Conservation (phyloP, 2,329 filamentous ascomycete genomes). For the Verticillium zaregamsianum region DNA sequence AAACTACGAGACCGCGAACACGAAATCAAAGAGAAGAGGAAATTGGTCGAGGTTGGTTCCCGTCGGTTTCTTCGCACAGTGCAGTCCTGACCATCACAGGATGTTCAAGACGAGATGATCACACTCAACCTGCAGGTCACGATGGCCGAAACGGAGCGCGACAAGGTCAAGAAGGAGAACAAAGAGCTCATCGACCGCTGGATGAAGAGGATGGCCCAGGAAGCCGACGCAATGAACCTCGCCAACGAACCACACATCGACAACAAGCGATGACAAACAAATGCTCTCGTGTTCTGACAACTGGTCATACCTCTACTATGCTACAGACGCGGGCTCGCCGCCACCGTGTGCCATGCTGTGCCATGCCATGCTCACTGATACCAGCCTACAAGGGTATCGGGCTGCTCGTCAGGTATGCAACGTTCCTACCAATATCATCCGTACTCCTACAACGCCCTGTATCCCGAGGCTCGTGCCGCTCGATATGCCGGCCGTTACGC, state of each 20-base stretch:
- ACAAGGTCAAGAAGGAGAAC: constrained; percentile 76
- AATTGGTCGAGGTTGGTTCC: constrained; percentile 64
- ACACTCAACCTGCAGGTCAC: constrained; percentile 84
- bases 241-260: constrained; percentile 42
- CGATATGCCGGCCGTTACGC: not conserved
- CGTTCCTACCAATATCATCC: constrained; percentile 10
- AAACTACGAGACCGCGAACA: constrained; percentile 78
- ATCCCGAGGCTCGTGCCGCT: constrained; percentile 4
- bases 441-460: not conserved
- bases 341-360: not conserved
- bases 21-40: constrained; percentile 78
- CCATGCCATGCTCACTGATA: not conserved
- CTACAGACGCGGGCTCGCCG: not conserved
- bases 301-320: not conserved
- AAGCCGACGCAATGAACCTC: constrained; percentile 83
- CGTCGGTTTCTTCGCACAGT: not conserved
- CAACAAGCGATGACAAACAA: not conserved
- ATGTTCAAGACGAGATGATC: constrained; percentile 91
- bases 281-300: not conserved
- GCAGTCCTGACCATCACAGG: constrained; percentile 31
- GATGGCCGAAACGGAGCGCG: constrained; percentile 72
- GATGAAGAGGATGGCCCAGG: constrained; percentile 82
- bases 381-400: constrained; percentile 6
- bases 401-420: constrained; percentile 10
- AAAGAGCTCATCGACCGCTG: constrained; percentile 84